Percentiles rank a stretch among this genome's conserved stretches.
Conservation (phyloP, 345 rosid genomes). For the Noccaea bulbosa region DNA sequence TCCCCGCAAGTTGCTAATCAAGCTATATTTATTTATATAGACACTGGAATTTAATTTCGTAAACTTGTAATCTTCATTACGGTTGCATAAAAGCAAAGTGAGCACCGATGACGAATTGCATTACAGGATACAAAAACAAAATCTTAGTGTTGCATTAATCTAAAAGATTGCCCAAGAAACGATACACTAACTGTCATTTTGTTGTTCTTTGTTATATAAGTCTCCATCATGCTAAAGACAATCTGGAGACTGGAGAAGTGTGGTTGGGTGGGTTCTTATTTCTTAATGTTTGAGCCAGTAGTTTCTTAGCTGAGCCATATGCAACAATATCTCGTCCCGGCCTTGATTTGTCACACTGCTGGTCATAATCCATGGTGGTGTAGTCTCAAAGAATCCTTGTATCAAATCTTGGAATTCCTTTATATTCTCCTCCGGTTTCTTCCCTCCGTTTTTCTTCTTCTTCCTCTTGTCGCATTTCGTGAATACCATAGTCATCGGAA, state of each 20-base stretch:
- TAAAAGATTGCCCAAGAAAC: conserved; percentile 7
- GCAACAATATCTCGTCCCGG: conserved; percentile 92
- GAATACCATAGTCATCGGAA: conserved; percentile 93
- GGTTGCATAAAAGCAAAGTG: background rate
- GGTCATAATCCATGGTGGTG: conserved; percentile 99
- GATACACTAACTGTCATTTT: conserved; percentile 1
- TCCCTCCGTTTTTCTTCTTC: conserved; percentile 92
- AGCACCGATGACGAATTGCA: background rate
- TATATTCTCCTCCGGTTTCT: conserved; percentile 81
- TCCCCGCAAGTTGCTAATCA: conserved; percentile 36
- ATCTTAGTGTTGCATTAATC: conserved; percentile 18
- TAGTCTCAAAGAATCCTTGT: conserved; percentile 69
- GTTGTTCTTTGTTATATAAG: background rate
- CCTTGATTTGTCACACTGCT: conserved; percentile 97
- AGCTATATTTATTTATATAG: background rate
- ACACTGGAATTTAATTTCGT: no score
- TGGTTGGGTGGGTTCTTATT: conserved; percentile 34
- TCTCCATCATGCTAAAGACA: conserved; percentile 11
- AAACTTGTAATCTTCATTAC: no score
- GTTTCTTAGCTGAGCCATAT: conserved; percentile 93
- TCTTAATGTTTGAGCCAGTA: conserved; percentile 87
- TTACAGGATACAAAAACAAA: background rate
- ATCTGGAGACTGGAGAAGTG: conserved; percentile 1
- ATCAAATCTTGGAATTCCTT: conserved; percentile 80
- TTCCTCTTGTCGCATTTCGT: conserved; percentile 97